These are phyloP conservation scores for Mallotus nudiflorus DNA, from an alignment of 345 rosid species.

Conservation along the genomic window DNA sequence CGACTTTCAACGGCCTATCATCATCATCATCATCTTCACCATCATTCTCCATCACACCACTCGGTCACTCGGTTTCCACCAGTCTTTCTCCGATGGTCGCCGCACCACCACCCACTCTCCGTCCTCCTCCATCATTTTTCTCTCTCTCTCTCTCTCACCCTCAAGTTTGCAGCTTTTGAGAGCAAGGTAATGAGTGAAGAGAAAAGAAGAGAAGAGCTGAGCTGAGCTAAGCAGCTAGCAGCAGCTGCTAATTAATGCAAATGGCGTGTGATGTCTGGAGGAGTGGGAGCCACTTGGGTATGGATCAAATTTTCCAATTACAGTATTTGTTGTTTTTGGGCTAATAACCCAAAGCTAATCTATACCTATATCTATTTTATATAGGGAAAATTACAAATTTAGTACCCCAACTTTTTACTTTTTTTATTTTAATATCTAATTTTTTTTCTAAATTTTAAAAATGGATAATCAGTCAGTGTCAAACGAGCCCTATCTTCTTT, in stretches of 20 bases:
- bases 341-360: no score
- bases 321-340: no score
- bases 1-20: conserved; percentile 55
- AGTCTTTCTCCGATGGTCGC: conserved; percentile 46
- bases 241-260: neutral
- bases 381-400: no score
- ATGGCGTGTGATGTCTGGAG: neutral
- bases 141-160: neutral
- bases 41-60: conserved; percentile 18
- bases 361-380: no score
- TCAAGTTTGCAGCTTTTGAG: neutral
- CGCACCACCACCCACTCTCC: conserved; percentile 48
- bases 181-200: neutral
- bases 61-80: conserved; percentile 40
- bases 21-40: conserved; percentile 30
- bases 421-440: no score
- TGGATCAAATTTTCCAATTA: no score
- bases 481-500: no score
- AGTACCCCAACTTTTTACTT: no score
- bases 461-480: no score
- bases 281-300: conserved; percentile 9
- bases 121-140: conserved; percentile 27
- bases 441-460: no score
- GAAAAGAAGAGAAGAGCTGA: neutral
- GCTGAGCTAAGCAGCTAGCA: neutral